These are phyloP conservation scores for Galeopsis tetrahit DNA, from an alignment of 257 asterid genomes.

Conservation along the genomic window DNA sequence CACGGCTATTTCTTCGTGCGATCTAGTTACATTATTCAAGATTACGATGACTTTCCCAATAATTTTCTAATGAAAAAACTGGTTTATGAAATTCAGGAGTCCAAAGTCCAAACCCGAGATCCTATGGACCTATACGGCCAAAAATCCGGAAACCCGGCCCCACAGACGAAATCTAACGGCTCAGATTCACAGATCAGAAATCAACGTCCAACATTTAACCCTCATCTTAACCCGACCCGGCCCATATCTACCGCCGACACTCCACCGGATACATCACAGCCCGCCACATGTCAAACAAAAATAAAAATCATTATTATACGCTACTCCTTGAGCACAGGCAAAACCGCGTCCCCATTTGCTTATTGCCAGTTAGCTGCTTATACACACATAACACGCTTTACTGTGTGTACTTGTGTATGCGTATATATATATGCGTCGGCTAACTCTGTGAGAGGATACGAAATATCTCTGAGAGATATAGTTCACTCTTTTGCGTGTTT, in stretches of 20 bases:
- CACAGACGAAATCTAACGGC: slow-evolving; percentile 18
- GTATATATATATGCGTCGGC: neutral
- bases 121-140: neutral
- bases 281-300: slow-evolving; percentile 33
- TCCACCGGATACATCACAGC: neutral
- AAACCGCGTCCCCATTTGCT: slow-evolving; percentile 39
- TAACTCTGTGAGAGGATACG: slow-evolving; percentile 21
- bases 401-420: slow-evolving; percentile 1
- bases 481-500: neutral
- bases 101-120: slow-evolving; percentile 1
- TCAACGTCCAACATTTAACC: neutral
- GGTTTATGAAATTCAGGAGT: neutral
- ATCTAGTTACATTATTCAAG: too few species aligned
- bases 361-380: slow-evolving; percentile 1
- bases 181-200: neutral
- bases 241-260: slow-evolving; percentile 24
- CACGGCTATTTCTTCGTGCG: neutral
- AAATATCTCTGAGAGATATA: slow-evolving; percentile 8
- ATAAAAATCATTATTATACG: neutral
- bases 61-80: neutral
- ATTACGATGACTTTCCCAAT: neutral
- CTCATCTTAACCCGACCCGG: slow-evolving; percentile 8
- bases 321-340: slow-evolving; percentile 9
- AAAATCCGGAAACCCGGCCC: neutral
- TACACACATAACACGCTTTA: slow-evolving; percentile 33